A percentile compares a stretch with the other conserved stretches of the same genome.
phyloP scores from a whole-genome alignment of 768 basidiomycete species.

The Tulasnella sp. region DNA sequence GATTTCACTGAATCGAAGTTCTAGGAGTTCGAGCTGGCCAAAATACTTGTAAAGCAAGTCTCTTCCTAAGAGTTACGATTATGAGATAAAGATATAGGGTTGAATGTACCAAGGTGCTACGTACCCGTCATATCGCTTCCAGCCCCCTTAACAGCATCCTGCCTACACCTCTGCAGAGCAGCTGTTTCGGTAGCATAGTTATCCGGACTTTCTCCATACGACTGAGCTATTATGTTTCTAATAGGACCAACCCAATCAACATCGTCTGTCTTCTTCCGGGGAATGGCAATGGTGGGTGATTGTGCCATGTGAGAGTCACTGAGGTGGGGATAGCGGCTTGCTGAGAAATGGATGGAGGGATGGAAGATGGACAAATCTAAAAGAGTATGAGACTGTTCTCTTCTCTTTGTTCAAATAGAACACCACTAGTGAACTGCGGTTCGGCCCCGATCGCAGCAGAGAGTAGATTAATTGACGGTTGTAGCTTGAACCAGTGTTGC shows the following conservation, averaged over 20 bases:
- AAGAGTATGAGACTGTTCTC: no score
- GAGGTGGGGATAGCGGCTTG: no score
- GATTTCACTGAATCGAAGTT: slow-evolving; percentile 92
- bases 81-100: slow-evolving; percentile 1
- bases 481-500: no score
- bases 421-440: no score
- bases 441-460: no score
- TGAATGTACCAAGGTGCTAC: slow-evolving; percentile 19
- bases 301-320: no score
- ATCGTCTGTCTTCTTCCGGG: slow-evolving; percentile 88
- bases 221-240: slow-evolving; percentile 70
- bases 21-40: slow-evolving; percentile 93
- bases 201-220: slow-evolving; percentile 88
- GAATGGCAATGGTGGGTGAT: slow-evolving; percentile 82
- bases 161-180: slow-evolving; percentile 75
- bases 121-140: slow-evolving; percentile 90
- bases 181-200: slow-evolving; percentile 75
- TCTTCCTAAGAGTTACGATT: slow-evolving; percentile 38
- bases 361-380: no score
- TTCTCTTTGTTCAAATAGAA: no score
- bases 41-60: slow-evolving; percentile 99
- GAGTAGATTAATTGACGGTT: no score
- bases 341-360: no score
- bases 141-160: slow-evolving; percentile 92
- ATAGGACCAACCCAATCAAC: slow-evolving; percentile 93